A percentile compares a stretch with the other conserved stretches of the same genome.
Evolutionary conservation across 148 eudicot genomes (phyloP).

Genomic region (Talinum fruticosum): DNA sequence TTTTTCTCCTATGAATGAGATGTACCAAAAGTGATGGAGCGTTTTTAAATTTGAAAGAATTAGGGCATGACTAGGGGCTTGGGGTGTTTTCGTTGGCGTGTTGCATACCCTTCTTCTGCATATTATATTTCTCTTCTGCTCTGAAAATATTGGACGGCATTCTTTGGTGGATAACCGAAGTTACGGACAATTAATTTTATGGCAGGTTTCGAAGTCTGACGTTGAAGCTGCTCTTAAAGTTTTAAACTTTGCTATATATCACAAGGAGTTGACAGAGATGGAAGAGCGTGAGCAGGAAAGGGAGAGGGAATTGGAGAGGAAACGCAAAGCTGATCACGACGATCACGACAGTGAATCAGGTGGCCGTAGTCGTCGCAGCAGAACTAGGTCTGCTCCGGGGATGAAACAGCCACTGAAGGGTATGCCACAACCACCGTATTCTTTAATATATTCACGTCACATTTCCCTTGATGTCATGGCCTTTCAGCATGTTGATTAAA

Average conservation of each 20-base stretch:
- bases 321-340: constrained; percentile 65
- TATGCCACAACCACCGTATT: constrained; percentile 30
- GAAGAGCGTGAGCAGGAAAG: constrained; percentile 87
- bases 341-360: constrained; percentile 30
- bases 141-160: neutral
- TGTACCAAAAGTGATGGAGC: neutral
- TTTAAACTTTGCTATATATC: constrained; percentile 94
- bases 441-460: neutral
- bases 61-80: neutral
- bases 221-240: constrained; percentile 96
- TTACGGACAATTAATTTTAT: neutral
- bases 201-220: constrained; percentile 76
- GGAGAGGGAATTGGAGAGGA: constrained; percentile 62
- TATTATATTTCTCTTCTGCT: neutral
- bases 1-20: neutral
- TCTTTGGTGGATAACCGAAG: neutral
- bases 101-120: neutral
- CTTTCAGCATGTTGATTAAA: neutral
- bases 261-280: constrained; percentile 93
- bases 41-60: too few relatives aligned
- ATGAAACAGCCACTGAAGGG: constrained; percentile 48
- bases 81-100: neutral
- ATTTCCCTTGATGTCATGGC: neutral
- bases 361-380: constrained; percentile 25
- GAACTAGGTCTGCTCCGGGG: constrained; percentile 27